Conservation (phyloP, 208 protist genomes). For the Trypanosoma platydactyli region DNA sequence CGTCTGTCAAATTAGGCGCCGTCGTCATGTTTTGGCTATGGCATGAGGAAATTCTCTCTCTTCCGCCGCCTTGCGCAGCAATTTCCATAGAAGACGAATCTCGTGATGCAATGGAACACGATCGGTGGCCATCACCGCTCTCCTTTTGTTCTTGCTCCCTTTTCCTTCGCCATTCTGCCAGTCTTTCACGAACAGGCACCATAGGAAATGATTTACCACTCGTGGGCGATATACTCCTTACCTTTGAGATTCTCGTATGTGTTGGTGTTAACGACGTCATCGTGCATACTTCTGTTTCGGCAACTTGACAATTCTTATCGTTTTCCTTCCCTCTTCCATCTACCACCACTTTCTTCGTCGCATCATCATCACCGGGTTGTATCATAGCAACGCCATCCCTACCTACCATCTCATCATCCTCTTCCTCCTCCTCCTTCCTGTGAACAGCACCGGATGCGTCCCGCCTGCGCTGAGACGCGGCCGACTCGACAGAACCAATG, state of each 20-base stretch:
- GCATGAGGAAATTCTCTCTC: background rate
- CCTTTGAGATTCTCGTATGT: background rate
- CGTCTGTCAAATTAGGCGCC: background rate
- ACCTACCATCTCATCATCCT: background rate
- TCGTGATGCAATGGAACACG: background rate
- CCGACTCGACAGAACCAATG: conserved; percentile 28
- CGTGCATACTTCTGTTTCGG: conserved; percentile 6
- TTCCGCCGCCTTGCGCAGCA: background rate
- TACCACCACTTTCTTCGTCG: background rate
- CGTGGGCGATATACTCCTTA: background rate
- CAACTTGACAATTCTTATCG: background rate
- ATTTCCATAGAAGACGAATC: background rate
- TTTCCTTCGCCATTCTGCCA: conserved; percentile 52
- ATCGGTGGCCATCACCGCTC: background rate
- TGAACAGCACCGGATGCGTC: background rate
- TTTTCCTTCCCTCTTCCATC: background rate
- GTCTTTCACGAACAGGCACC: conserved; percentile 31
- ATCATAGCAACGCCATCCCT: background rate
- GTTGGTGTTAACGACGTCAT: background rate
- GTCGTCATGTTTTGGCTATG: background rate
- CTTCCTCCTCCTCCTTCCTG: background rate
- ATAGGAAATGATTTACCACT: background rate
- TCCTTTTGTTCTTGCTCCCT: conserved; percentile 35
- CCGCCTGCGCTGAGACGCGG: conserved; percentile 26
- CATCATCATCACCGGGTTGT: conserved; percentile 4